Evolutionary conservation across 1,284 basidiomycete species (phyloP).

Genomic region (Inonotus hispidus): DNA sequence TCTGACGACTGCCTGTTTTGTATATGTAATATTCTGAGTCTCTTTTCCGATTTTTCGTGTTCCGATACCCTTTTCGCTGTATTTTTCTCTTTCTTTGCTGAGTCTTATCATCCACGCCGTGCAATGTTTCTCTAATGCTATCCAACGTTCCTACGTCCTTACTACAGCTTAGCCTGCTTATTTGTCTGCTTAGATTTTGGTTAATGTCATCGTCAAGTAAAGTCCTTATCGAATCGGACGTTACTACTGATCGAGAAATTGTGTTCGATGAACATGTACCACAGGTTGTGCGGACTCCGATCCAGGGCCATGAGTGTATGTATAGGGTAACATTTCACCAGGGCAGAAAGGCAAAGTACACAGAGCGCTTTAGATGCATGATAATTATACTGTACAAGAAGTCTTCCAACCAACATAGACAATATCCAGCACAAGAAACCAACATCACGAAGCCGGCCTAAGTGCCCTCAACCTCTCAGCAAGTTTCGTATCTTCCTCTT

Average conservation of each 20-base stretch:
- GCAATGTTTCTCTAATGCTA: conserved; percentile 1
- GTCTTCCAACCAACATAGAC: neutral
- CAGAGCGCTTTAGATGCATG: neutral
- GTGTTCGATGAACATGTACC: neutral
- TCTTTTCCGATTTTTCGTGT: neutral
- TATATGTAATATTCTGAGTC: neutral
- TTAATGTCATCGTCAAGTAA: neutral
- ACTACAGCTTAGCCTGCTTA: neutral
- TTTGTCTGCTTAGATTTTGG: neutral
- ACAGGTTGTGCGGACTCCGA: neutral
- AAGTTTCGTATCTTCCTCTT: conserved; percentile 76
- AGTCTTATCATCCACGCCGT: neutral
- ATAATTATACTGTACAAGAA: neutral
- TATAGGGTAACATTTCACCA: neutral
- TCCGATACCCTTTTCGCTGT: no score
- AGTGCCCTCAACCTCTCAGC: conserved; percentile 79
- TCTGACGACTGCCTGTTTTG: neutral
- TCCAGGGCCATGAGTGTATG: neutral
- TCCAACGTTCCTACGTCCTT: neutral
- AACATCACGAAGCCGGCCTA: conserved; percentile 59
- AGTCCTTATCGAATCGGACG: no score
- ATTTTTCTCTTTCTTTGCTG: neutral
- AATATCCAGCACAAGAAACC: neutral
- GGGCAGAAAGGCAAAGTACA: neutral
- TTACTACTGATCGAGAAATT: neutral